Evolutionary conservation across 768 basidiomycete species (phyloP).

Genomic region (Boletus barrowsii): DNA sequence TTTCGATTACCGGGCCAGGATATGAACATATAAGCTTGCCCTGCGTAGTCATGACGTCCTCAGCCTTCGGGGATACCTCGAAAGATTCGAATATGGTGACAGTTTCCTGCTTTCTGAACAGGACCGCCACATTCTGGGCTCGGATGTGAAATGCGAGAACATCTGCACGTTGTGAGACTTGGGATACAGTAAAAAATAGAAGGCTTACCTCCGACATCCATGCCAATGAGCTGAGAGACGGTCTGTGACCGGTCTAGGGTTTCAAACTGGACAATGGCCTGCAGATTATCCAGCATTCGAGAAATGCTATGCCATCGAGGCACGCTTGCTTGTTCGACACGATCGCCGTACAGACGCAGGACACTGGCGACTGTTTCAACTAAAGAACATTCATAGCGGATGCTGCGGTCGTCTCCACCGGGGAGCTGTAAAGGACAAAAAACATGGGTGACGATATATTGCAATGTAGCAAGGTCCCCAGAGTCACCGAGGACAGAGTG

Average conservation of each 20-base stretch:
- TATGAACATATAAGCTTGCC: constrained; percentile 45
- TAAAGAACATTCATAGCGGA: constrained; percentile 27
- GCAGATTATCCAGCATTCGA: constrained; percentile 32
- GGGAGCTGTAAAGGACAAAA: constrained; percentile 44
- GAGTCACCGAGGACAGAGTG: background rate
- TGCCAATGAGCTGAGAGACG: constrained; percentile 5
- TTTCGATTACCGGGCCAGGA: constrained; percentile 41
- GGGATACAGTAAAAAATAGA: too few species aligned
- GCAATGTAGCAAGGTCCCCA: background rate
- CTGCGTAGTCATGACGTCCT: constrained; percentile 31
- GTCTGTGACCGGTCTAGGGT: constrained; percentile 8
- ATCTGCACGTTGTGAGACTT: constrained; percentile 26
- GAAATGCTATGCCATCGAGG: constrained; percentile 31
- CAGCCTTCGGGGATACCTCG: constrained; percentile 40
- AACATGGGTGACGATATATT: constrained; percentile 41
- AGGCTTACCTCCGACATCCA: constrained; percentile 8
- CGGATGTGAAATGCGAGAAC: constrained; percentile 37
- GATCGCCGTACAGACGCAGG: constrained; percentile 16
- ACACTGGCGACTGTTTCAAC: constrained; percentile 16
- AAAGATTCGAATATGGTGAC: constrained; percentile 44
- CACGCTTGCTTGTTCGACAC: constrained; percentile 2
- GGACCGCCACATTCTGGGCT: constrained; percentile 46
- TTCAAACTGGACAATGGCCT: constrained; percentile 7
- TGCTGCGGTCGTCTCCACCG: constrained; percentile 31
- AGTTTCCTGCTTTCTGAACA: constrained; percentile 31